Percentiles rank a stretch among this genome's conserved stretches.
Conservation (phyloP, 192 early-diverging fungal species). For the Umbelopsis sp. region DNA sequence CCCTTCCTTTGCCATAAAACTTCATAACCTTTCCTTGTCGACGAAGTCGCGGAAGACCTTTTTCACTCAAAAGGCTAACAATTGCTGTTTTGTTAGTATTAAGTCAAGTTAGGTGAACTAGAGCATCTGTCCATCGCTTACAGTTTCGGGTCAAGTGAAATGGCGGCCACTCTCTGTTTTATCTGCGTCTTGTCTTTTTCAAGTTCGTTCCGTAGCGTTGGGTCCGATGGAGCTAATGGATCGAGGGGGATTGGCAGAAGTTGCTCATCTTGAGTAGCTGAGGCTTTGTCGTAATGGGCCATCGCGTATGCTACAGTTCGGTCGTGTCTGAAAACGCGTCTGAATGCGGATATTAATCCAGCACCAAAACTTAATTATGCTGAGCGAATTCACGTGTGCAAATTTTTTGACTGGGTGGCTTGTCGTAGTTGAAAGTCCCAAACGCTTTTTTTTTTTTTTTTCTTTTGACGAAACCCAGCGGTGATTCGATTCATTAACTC, state of each 20-base stretch:
- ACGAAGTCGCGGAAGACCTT: constrained; percentile 7
- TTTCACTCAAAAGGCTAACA: background rate
- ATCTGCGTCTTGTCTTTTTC: background rate
- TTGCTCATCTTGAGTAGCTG: background rate
- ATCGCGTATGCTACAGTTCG: background rate
- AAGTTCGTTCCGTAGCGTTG: background rate
- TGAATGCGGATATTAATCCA: background rate
- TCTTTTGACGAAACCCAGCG: background rate
- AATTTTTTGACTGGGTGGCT: background rate
- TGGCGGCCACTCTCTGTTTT: background rate
- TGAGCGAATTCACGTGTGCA: background rate
- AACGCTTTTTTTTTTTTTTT: constrained; percentile 22
- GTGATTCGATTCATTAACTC: background rate
- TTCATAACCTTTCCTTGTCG: constrained; percentile 3
- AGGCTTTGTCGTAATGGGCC: background rate
- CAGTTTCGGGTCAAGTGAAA: constrained; percentile 13
- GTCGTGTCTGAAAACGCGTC: constrained; percentile 8
- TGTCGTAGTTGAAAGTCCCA: background rate
- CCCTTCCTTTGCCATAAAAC: constrained; percentile 20
- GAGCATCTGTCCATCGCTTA: background rate
- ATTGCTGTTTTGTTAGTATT: background rate
- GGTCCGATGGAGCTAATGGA: background rate
- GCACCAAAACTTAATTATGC: background rate
- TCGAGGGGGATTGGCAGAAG: background rate
- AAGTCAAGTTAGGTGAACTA: no score